Percentiles rank a stretch among this genome's conserved stretches.
Evolutionary conservation across 2,329 filamentous ascomycete species (phyloP).

Genomic region (Botryotinia calthae): DNA sequence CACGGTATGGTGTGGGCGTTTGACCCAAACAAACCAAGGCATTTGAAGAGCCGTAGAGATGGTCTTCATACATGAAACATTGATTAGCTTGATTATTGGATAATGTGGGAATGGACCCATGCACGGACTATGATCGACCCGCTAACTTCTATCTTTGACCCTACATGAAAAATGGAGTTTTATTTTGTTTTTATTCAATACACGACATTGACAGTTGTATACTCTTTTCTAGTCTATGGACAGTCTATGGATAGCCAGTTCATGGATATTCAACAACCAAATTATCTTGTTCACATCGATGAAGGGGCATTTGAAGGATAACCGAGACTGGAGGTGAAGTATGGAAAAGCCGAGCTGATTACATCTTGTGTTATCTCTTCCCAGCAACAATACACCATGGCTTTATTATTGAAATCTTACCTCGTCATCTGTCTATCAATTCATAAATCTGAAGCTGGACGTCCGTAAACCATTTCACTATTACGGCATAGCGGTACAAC

Average conservation of each 20-base stretch:
- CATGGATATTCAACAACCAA: not conserved
- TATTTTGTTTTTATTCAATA: not conserved
- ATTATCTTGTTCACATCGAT: not conserved
- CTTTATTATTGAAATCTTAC: not conserved
- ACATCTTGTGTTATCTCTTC: not conserved
- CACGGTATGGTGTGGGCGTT: constrained; percentile 10
- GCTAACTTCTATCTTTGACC: constrained; percentile 7
- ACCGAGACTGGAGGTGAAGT: not conserved
- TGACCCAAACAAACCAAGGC: not conserved
- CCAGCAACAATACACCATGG: not conserved
- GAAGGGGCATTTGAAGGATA: not conserved
- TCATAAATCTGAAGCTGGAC: constrained; percentile 12
- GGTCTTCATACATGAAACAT: not conserved
- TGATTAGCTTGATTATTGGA: not conserved
- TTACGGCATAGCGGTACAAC: not conserved
- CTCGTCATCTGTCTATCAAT: not conserved
- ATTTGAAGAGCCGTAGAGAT: not conserved
- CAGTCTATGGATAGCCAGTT: not conserved
- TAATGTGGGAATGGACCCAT: not conserved
- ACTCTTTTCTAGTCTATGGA: not conserved
- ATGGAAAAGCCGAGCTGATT: constrained; percentile 1
- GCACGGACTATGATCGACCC: constrained; percentile 10
- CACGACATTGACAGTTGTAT: not conserved
- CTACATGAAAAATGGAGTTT: not conserved
- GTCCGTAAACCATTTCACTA: not conserved